These are phyloP conservation scores for Medicago truncatula DNA, from an alignment of 306 rosid genomes.

Conservation along the genomic window DNA sequence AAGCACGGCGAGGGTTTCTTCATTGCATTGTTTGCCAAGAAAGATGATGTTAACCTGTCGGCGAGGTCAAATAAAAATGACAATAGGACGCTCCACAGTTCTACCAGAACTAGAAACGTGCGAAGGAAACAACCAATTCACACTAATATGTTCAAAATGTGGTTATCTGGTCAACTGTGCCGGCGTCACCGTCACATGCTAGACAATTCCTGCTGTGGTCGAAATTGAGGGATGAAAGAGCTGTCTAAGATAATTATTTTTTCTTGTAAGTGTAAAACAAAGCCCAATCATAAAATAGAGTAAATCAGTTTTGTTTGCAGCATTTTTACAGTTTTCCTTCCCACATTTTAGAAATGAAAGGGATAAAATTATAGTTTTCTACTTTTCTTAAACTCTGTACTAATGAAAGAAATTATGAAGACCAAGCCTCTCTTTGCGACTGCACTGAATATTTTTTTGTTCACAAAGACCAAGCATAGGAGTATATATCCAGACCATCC, in stretches of 20 bases:
- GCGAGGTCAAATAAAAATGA: slow-evolving; percentile 2
- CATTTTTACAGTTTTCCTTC: not conserved
- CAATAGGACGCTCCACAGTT: not conserved
- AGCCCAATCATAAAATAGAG: not conserved
- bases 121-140: slow-evolving; percentile 34
- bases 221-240: not conserved
- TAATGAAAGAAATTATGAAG: not conserved
- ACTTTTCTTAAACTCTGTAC: not conserved
- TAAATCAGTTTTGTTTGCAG: not conserved
- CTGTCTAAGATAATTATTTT: not conserved
- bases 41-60: not conserved
- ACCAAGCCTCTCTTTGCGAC: not conserved
- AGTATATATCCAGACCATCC: no score
- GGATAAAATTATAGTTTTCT: not conserved
- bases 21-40: slow-evolving; percentile 69
- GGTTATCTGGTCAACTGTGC: slow-evolving; percentile 38
- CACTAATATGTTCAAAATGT: slow-evolving; percentile 46
- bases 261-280: not conserved
- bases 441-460: not conserved
- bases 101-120: not conserved
- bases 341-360: not conserved
- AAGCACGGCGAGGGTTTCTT: slow-evolving; percentile 90
- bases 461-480: not conserved
- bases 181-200: slow-evolving; percentile 9
- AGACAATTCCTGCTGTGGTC: not conserved